These are phyloP conservation scores for Neoconidiobolus thromboides DNA, from an alignment of 371 early-diverging fungal genomes.

Conservation along the genomic window DNA sequence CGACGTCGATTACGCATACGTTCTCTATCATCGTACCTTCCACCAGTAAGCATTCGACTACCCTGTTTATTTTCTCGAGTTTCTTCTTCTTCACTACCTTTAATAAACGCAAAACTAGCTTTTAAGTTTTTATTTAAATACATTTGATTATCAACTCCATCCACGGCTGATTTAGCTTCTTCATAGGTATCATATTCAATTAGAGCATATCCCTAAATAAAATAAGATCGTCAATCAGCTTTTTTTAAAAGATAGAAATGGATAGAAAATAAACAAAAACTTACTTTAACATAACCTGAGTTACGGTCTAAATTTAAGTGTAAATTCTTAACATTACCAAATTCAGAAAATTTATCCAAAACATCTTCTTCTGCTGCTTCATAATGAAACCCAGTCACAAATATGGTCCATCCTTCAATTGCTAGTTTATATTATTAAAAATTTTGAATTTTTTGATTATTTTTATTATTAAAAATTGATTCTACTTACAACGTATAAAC, in stretches of 20 bases:
- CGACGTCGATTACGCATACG: not conserved
- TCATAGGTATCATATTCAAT: conserved; percentile 67
- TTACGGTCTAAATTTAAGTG: conserved; percentile 85
- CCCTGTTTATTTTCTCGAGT: not conserved
- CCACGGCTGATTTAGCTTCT: conserved; percentile 69
- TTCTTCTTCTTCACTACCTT: conserved; percentile 9
- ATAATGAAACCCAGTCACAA: conserved; percentile 80
- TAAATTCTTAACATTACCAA: conserved; percentile 67
- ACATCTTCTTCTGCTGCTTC: conserved; percentile 88
- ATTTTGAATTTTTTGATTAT: not conserved
- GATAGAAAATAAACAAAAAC: not conserved
- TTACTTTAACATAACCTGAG: conserved; percentile 78
- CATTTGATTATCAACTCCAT: conserved; percentile 39
- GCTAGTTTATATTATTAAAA: conserved; percentile 19
- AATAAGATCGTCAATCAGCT: not conserved
- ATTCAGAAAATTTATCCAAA: conserved; percentile 72
- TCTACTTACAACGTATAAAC: too few relatives aligned
- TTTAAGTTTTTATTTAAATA: conserved; percentile 49
- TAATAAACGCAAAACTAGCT: conserved; percentile 72
- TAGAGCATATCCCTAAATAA: conserved; percentile 71
- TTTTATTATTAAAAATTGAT: not conserved
- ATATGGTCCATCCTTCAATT: conserved; percentile 87
- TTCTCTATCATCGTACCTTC: not conserved
- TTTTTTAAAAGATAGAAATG: not conserved
- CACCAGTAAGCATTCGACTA: not conserved